A percentile compares a stretch with the other conserved stretches of the same genome.
phyloP scores from a whole-genome alignment of 2,329 filamentous ascomycete genomes.

The Cryphonectria nitschkei region DNA sequence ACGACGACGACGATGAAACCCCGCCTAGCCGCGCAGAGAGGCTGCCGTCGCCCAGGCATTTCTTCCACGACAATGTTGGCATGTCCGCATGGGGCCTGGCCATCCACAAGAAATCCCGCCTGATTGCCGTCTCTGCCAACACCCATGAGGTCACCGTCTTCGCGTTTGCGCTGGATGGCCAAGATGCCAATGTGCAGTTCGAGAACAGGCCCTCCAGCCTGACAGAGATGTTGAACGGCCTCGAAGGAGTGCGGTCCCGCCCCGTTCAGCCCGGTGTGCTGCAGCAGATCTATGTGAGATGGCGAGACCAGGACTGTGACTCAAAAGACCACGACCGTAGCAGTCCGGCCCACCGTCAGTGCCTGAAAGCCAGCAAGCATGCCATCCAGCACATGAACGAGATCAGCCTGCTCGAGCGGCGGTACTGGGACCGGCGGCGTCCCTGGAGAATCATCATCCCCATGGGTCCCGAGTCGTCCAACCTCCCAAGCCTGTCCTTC shows the following conservation, averaged over 20 bases:
- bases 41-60: conserved; percentile 43
- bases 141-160: conserved; percentile 58
- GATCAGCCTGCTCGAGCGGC: conserved; percentile 35
- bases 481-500: conserved; percentile 60
- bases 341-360: neutral
- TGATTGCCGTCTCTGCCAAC: conserved; percentile 88
- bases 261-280: neutral
- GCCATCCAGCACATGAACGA: neutral
- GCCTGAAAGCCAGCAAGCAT: neutral
- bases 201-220: neutral
- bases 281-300: neutral
- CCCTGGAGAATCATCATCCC: conserved; percentile 56
- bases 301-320: neutral
- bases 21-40: no score
- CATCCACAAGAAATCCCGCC: conserved; percentile 76
- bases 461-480: conserved; percentile 44
- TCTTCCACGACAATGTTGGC: conserved; percentile 78
- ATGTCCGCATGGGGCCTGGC: conserved; percentile 87
- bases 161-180: conserved; percentile 46
- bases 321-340: neutral
- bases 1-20: no score
- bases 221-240: neutral
- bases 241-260: neutral
- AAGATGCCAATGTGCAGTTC: conserved; percentile 6
- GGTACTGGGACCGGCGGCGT: conserved; percentile 46